These are phyloP conservation scores for Artemisia tridentata DNA, from an alignment of 129 eudicot genomes.

Conservation along the genomic window DNA sequence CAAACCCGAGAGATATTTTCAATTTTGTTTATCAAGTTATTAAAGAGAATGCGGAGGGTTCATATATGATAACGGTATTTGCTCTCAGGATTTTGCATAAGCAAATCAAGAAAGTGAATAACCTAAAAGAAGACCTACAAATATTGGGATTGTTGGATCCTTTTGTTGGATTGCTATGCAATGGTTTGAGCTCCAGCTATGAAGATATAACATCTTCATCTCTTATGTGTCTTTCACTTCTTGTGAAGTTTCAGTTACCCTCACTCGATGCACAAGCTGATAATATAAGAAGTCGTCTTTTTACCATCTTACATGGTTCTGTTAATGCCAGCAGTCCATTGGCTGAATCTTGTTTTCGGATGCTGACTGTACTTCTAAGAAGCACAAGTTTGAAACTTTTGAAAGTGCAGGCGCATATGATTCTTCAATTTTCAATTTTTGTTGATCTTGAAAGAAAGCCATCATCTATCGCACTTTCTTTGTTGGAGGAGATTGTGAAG, in stretches of 20 bases:
- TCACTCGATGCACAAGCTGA: slow-evolving; percentile 62
- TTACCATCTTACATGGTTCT: slow-evolving; percentile 71
- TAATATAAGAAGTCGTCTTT: slow-evolving; percentile 65
- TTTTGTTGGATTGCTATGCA: no score
- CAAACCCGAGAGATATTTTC: no score
- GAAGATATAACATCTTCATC: no score
- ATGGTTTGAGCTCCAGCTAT: no score
- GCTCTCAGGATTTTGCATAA: no score
- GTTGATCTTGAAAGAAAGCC: slow-evolving; percentile 83
- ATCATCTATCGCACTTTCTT: slow-evolving; percentile 69
- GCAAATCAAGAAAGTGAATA: no score
- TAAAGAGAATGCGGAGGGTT: no score
- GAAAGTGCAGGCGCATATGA: slow-evolving; percentile 68
- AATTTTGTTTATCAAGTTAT: no score
- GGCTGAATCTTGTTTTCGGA: slow-evolving; percentile 70
- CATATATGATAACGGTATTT: no score
- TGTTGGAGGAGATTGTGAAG: slow-evolving; percentile 66
- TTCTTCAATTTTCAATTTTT: slow-evolving; percentile 78
- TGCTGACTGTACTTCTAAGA: slow-evolving; percentile 65
- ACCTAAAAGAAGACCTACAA: no score
- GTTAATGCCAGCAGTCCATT: slow-evolving; percentile 46
- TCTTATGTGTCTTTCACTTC: slow-evolving; percentile 53
- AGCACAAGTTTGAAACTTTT: slow-evolving; percentile 64
- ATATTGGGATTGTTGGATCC: no score
- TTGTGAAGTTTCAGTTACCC: slow-evolving; percentile 62